Base-by-base conservation (phyloP, 2,329 filamentous ascomycete genomes). In the Penicillium sp. region DNA sequence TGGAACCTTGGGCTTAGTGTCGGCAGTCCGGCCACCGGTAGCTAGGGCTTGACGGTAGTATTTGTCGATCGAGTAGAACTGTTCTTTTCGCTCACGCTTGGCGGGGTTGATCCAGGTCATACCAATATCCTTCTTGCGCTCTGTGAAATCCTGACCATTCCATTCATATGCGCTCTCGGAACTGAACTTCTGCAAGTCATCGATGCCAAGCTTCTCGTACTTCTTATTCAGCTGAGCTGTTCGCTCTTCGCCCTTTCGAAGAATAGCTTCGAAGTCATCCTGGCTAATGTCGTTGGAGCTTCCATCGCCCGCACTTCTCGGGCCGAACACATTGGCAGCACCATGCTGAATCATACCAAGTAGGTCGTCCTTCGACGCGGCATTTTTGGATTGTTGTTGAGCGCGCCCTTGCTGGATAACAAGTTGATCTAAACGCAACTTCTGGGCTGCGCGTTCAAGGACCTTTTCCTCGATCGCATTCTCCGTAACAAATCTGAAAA, bases 381-480 rank as follows among this genome's bases (percentile, higher is more conserved):
- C 91, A 48, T 90, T 90, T 80, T 97, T 97, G 21, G 88, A 89
- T 53, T 92, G 91, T 62, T 89, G 90, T 73, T 98, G 95, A 48
- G 93, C 89, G 61, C 95, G 91, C 19, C 95, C 95, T 79, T 99
- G 95, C 70, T 99, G 95, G 68, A 99, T 99, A 66, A 99, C 95
- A 22, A 99, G 84, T 74, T 99, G 95, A 69, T 99, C 95, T 27
- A 99, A 85, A 60, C 95, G 91, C 58, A 99, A 80, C 77, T 99
- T 99, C 72, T 99, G 95, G 1, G 96, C 95, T 27, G 95, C 95
- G 73, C 95, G 88, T 76, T 99, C 93, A 48, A 99, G 80, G 10
- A 99, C 95, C 78, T 99, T 98, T 77, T 99, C 95, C 71, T 99
- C 95, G 58, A 99, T 98, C 0, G 95, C 95, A 70, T 96, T 96